These are phyloP conservation scores for cucumber (Cucumis sativus) DNA, from an alignment of 306 rosid genomes.

Conservation along the genomic window DNA sequence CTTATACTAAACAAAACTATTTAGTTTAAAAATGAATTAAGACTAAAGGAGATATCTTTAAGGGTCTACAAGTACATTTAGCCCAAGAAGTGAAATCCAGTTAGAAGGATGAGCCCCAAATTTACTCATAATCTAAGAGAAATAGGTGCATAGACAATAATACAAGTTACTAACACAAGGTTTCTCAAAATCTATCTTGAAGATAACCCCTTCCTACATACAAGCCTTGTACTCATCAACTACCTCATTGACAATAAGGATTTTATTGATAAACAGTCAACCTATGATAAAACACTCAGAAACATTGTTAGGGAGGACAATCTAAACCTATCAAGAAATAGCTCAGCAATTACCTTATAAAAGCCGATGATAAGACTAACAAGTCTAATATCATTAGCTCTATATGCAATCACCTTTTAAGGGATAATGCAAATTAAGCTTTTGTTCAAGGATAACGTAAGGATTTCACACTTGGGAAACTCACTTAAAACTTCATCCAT, in stretches of 20 bases:
- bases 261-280: background rate
- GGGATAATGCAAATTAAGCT: background rate
- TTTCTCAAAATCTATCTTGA: no score
- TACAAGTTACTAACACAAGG: background rate
- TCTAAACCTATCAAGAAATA: background rate
- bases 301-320: background rate
- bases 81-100: background rate
- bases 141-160: background rate
- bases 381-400: background rate
- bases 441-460: no score
- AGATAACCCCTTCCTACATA: background rate
- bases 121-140: background rate
- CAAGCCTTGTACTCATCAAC: background rate
- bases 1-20: no score
- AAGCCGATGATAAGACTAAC: background rate
- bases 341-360: background rate
- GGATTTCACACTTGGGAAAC: no score
- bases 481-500: background rate
- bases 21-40: no score
- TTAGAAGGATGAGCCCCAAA: background rate
- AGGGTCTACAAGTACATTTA: no score
- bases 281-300: background rate
- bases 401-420: background rate
- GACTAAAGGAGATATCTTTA: background rate
- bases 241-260: background rate